Conservation (phyloP, 2,329 filamentous ascomycete genomes). For the Cladosporium austrohemisphaericum region DNA sequence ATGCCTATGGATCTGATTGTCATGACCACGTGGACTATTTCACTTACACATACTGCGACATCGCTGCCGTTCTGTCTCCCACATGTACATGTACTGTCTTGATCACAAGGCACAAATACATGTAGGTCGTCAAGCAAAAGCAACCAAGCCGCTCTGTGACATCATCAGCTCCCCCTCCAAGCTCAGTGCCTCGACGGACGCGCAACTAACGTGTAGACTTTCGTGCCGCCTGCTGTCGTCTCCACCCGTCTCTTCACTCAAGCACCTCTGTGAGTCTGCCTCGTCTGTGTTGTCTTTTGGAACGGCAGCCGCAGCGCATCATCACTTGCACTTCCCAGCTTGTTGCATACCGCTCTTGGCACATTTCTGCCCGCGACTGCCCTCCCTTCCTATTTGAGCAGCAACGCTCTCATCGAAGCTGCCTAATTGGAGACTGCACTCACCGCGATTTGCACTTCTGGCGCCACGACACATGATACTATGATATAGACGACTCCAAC, state of each 20-base stretch:
- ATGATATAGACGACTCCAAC: conserved; percentile 13
- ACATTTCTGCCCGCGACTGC: neutral
- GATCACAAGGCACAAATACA: no score
- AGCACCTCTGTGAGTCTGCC: neutral
- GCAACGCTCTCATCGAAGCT: conserved; percentile 1
- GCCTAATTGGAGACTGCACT: conserved; percentile 3
- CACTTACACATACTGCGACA: no score
- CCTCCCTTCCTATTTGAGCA: neutral
- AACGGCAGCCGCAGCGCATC: neutral
- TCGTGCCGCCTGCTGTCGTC: neutral
- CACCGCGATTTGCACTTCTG: neutral
- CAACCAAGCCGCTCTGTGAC: no score
- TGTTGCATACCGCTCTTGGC: neutral
- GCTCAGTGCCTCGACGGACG: neutral
- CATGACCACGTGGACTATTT: no score
- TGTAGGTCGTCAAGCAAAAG: no score
- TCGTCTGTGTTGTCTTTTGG: no score
- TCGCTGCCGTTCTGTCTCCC: no score
- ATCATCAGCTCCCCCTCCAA: no score
- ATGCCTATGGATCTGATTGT: no score
- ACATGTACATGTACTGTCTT: no score
- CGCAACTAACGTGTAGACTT: neutral
- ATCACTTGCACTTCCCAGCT: neutral
- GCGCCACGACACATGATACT: neutral
- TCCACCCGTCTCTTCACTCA: neutral